These are phyloP conservation scores for Xylariaceae sp. DNA, from an alignment of 2,329 filamentous ascomycete genomes.

Conservation along the genomic window DNA sequence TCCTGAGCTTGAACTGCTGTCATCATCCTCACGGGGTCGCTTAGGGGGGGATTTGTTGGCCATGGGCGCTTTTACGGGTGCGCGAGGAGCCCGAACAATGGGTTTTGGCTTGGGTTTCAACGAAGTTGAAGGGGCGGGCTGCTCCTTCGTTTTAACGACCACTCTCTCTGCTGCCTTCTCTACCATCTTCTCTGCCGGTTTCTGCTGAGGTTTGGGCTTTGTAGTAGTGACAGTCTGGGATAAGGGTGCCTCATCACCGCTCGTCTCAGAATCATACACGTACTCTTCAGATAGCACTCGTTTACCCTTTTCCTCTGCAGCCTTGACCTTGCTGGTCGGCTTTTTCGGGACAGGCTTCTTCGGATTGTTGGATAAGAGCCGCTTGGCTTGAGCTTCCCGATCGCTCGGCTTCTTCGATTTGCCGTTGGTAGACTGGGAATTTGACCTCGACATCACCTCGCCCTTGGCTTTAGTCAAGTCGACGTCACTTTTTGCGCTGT, in stretches of 20 bases:
- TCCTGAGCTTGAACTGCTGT: slow-evolving; percentile 58
- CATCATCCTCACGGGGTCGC: slow-evolving; percentile 49
- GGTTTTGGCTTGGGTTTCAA: slow-evolving; percentile 34
- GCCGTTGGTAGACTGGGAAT: slow-evolving; percentile 46
- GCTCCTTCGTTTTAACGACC: slow-evolving; percentile 26
- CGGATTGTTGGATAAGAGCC: slow-evolving; percentile 42
- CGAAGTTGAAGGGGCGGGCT: slow-evolving; percentile 16
- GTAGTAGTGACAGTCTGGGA: slow-evolving; percentile 33
- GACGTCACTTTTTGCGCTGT: slow-evolving; percentile 40
- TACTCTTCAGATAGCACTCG: slow-evolving; percentile 53
- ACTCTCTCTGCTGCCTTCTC: slow-evolving; percentile 3
- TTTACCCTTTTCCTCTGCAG: slow-evolving; percentile 37
- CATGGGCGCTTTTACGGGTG: slow-evolving; percentile 26
- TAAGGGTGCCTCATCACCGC: slow-evolving; percentile 46
- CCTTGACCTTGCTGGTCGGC: slow-evolving; percentile 42
- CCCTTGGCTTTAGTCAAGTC: slow-evolving; percentile 35
- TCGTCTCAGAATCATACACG: slow-evolving; percentile 53
- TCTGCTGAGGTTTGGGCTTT: slow-evolving; percentile 19
- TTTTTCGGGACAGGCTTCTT: slow-evolving; percentile 41
- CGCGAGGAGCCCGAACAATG: slow-evolving; percentile 26
- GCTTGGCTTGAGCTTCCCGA: slow-evolving; percentile 54
- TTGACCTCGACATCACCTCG: slow-evolving; percentile 47
- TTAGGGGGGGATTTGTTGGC: slow-evolving; percentile 42
- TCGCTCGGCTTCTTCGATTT: slow-evolving; percentile 56
- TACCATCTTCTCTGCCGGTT: slow-evolving; percentile 6